These are phyloP conservation scores for Cyclospora cayetanensis DNA, from an alignment of 169 alveolate species.

Conservation along the genomic window DNA sequence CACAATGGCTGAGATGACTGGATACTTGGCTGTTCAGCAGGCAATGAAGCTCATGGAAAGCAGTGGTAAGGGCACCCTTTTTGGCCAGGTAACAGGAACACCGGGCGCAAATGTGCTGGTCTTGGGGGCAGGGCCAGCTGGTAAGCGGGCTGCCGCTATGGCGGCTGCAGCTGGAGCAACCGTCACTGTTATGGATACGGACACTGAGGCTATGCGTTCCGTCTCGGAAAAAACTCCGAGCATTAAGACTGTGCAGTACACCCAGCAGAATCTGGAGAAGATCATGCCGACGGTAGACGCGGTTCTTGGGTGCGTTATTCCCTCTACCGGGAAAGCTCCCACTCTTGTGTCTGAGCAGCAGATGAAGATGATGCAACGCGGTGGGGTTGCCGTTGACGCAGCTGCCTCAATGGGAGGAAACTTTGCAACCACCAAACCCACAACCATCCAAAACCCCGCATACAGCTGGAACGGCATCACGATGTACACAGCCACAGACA, in stretches of 20 bases:
- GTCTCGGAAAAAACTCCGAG: background rate
- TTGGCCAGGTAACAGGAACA: slow-evolving; percentile 58
- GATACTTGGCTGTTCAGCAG: slow-evolving; percentile 32
- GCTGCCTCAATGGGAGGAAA: slow-evolving; percentile 65
- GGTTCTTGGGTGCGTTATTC: slow-evolving; percentile 59
- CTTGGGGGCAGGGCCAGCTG: slow-evolving; percentile 63
- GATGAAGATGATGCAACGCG: slow-evolving; percentile 18
- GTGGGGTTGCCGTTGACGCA: slow-evolving; percentile 31
- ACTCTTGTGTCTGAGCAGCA: background rate
- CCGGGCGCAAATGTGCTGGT: slow-evolving; percentile 26
- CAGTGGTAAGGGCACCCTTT: slow-evolving; percentile 17
- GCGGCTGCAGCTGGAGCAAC: slow-evolving; percentile 62
- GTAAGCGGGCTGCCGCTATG: slow-evolving; percentile 38
- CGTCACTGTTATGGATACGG: slow-evolving; percentile 54
- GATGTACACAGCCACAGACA: slow-evolving; percentile 59
- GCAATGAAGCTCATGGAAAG: slow-evolving; percentile 28
- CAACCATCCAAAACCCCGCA: slow-evolving; percentile 54
- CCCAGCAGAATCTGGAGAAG: background rate
- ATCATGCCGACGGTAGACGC: background rate
- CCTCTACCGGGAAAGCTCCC: slow-evolving; percentile 28
- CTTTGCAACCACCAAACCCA: slow-evolving; percentile 25
- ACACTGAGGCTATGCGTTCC: background rate
- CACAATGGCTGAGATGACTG: slow-evolving; percentile 45
- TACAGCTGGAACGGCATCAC: background rate
- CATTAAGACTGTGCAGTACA: background rate